Percentiles rank a stretch among this genome's conserved stretches.
Evolutionary conservation across 208 protist genomes (phyloP).

Genomic region (Angomonas ambiguus): DNA sequence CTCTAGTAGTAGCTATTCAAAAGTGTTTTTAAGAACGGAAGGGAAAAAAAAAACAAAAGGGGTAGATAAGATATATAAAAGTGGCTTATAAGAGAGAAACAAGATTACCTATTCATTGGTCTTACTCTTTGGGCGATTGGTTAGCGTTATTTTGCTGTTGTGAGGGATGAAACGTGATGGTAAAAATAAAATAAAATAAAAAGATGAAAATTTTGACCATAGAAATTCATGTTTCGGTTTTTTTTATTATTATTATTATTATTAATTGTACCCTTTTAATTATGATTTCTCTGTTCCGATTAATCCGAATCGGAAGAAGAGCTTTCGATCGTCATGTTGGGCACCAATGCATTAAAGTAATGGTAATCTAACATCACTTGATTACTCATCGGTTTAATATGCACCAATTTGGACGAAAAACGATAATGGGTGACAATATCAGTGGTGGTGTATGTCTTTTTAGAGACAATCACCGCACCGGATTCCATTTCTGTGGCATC

Average conservation of each 20-base stretch:
- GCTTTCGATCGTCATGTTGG: conserved; percentile 39
- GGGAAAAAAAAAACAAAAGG: conserved; percentile 12
- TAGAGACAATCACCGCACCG: conserved; percentile 59
- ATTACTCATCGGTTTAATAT: conserved; percentile 39
- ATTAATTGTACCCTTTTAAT: neutral
- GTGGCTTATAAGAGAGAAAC: neutral
- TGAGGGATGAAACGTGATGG: too few relatives aligned
- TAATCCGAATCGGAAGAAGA: conserved; percentile 53
- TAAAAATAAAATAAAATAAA: conserved; percentile 17
- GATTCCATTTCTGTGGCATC: conserved; percentile 79
- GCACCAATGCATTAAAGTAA: conserved; percentile 79
- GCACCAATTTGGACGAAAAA: conserved; percentile 74
- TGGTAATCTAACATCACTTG: conserved; percentile 78
- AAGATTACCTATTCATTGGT: too few relatives aligned
- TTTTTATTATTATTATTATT: conserved; percentile 17
- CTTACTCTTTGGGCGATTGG: too few relatives aligned
- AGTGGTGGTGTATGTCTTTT: conserved; percentile 65
- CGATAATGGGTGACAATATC: conserved; percentile 69
- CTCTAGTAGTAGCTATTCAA: neutral
- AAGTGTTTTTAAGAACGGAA: neutral
- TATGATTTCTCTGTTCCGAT: neutral
- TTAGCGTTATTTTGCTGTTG: too few relatives aligned
- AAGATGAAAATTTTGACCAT: neutral
- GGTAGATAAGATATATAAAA: conserved; percentile 12
- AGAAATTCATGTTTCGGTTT: conserved; percentile 5